Conservation (phyloP, 2,329 filamentous ascomycete species). For the Ascosphaera aggregata region DNA sequence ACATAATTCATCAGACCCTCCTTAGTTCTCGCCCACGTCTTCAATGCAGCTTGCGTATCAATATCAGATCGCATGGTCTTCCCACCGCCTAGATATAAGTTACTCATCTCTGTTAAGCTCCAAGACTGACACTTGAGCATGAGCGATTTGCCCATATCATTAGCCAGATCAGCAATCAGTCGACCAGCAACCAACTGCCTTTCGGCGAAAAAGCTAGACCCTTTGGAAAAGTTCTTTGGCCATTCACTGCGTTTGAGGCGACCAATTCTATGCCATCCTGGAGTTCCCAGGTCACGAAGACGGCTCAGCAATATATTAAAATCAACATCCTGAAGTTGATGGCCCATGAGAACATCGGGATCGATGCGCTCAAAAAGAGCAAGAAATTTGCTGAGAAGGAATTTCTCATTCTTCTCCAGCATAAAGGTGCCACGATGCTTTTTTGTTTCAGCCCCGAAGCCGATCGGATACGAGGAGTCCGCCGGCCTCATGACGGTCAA, state of each 20-base stretch:
- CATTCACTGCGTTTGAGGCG: constrained; percentile 62
- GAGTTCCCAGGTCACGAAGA: constrained; percentile 71
- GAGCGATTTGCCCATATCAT: constrained; percentile 88
- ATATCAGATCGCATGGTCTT: constrained; percentile 59
- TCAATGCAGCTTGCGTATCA: constrained; percentile 69
- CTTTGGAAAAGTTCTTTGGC: constrained; percentile 69
- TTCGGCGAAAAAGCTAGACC: constrained; percentile 79
- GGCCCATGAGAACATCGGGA: constrained; percentile 81
- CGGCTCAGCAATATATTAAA: constrained; percentile 77
- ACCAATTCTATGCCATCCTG: constrained; percentile 85
- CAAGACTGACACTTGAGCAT: constrained; percentile 97
- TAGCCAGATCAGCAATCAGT: constrained; percentile 78
- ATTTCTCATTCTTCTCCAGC: constrained; percentile 60
- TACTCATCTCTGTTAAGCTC: constrained; percentile 96
- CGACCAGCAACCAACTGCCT: constrained; percentile 73
- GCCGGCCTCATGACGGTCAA: constrained; percentile 81
- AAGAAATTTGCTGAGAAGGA: constrained; percentile 70
- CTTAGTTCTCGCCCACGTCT: constrained; percentile 63
- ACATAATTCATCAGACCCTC: constrained; percentile 83
- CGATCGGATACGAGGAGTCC: constrained; percentile 52
- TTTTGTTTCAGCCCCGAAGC: constrained; percentile 58
- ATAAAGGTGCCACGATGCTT: constrained; percentile 57
- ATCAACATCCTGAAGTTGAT: constrained; percentile 92
- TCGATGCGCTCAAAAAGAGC: constrained; percentile 73
- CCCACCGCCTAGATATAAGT: constrained; percentile 54